phyloP scores from a whole-genome alignment of 345 rosid species.

The Hibiscus tridactylites region DNA sequence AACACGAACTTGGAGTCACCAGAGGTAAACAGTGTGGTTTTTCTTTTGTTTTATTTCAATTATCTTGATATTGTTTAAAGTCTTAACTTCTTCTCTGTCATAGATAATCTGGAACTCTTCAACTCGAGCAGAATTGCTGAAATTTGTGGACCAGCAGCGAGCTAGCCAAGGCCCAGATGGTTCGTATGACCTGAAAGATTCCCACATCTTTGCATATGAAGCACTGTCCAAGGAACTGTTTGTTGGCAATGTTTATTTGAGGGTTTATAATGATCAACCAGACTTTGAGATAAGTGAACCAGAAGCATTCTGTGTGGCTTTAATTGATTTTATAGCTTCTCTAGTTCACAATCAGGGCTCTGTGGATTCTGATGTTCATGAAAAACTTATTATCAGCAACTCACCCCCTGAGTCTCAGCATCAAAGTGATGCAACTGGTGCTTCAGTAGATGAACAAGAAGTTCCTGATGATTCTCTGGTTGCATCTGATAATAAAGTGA shows the following conservation, averaged over 20 bases:
- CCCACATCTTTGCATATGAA: constrained; percentile 67
- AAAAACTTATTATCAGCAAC: constrained; percentile 20
- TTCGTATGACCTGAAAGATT: constrained; percentile 76
- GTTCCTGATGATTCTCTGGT: constrained; percentile 29
- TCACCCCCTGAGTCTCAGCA: constrained; percentile 36
- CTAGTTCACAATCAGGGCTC: constrained; percentile 46
- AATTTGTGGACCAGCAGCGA: constrained; percentile 87
- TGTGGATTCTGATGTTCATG: constrained; percentile 31
- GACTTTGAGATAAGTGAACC: constrained; percentile 96
- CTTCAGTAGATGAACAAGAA: constrained; percentile 32
- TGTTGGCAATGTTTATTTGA: constrained; percentile 94
- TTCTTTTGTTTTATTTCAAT: not conserved
- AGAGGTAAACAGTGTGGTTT: constrained; percentile 53
- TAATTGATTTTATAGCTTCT: constrained; percentile 70
- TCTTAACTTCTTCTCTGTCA: constrained; percentile 19
- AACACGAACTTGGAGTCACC: constrained; percentile 93
- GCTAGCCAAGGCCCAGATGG: constrained; percentile 84
- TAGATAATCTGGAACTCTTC: constrained; percentile 98
- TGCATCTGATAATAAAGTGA: constrained; percentile 32
- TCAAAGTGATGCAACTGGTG: constrained; percentile 26
- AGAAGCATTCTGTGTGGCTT: constrained; percentile 83
- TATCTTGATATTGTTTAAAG: not conserved
- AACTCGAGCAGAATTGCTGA: constrained; percentile 84
- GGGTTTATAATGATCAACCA: constrained; percentile 96
- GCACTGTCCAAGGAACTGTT: constrained; percentile 82